These are phyloP conservation scores for Murraya koenigii DNA, from an alignment of 345 rosid genomes.

Conservation along the genomic window DNA sequence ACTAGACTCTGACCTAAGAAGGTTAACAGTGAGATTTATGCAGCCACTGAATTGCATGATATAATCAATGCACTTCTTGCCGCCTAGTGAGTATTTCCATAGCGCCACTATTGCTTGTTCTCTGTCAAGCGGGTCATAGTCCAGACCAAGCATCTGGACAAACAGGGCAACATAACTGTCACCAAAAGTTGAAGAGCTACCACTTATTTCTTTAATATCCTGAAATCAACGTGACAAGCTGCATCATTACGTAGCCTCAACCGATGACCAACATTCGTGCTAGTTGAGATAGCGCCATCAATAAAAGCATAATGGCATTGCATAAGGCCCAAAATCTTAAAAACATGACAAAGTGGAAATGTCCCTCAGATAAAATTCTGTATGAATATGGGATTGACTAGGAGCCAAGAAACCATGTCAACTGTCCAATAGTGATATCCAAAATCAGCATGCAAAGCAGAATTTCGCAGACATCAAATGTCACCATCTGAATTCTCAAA, in stretches of 20 bases:
- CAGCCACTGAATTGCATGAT: constrained; percentile 81
- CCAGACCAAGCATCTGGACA: constrained; percentile 88
- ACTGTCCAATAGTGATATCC: neutral
- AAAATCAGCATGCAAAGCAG: neutral
- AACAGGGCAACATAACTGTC: constrained; percentile 70
- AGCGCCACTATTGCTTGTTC: constrained; percentile 73
- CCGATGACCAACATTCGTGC: neutral
- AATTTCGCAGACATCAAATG: neutral
- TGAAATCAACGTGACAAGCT: constrained; percentile 35
- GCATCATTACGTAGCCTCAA: constrained; percentile 13
- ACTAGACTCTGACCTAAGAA: constrained; percentile 66
- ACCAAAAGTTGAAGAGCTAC: constrained; percentile 45
- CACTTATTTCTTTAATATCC: constrained; percentile 35
- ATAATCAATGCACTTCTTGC: constrained; percentile 72
- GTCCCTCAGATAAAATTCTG: neutral
- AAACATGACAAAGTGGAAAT: neutral
- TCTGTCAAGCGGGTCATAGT: constrained; percentile 76
- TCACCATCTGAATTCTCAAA: neutral
- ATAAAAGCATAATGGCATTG: neutral
- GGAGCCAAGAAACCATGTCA: neutral
- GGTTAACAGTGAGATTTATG: constrained; percentile 62
- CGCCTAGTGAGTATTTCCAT: constrained; percentile 82
- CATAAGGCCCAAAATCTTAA: neutral
- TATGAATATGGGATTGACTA: neutral
- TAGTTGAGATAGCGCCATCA: neutral